Conservation (phyloP, 768 basidiomycete species). For the Rubroboletus pulcherrimus region DNA sequence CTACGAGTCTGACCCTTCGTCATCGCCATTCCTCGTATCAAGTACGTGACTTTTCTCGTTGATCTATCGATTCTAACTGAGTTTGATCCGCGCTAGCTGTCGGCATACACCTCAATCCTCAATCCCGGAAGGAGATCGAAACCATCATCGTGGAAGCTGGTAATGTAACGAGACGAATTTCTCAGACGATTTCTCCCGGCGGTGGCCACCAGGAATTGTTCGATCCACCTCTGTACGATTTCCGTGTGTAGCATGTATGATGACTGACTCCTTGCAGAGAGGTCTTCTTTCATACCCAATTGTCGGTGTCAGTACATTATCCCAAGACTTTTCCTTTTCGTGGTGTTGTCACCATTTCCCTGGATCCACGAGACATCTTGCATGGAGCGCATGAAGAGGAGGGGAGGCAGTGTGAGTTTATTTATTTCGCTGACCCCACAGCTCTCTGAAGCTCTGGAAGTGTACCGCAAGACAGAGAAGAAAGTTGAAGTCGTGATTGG, state of each 20-base stretch:
- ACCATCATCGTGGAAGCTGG: background rate
- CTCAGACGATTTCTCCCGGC: background rate
- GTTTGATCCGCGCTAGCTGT: background rate
- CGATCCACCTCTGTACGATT: background rate
- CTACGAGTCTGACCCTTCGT: background rate
- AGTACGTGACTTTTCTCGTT: background rate
- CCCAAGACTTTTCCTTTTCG: background rate
- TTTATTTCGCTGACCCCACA: background rate
- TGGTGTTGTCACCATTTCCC: background rate
- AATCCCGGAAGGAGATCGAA: background rate
- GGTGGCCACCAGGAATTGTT: background rate
- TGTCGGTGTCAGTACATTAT: background rate
- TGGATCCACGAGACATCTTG: background rate
- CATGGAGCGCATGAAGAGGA: background rate
- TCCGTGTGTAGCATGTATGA: background rate
- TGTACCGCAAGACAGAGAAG: background rate
- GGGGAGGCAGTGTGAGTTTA: background rate
- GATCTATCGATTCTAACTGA: background rate
- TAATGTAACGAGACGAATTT: background rate
- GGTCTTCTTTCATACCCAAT: background rate
- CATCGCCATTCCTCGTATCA: background rate
- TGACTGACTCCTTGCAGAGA: background rate
- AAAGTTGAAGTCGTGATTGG: background rate
- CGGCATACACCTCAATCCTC: background rate
- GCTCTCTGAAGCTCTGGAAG: background rate